These are phyloP conservation scores for Myxozyma monticola DNA, from an alignment of 805 yeast genomes.

Conservation along the genomic window DNA sequence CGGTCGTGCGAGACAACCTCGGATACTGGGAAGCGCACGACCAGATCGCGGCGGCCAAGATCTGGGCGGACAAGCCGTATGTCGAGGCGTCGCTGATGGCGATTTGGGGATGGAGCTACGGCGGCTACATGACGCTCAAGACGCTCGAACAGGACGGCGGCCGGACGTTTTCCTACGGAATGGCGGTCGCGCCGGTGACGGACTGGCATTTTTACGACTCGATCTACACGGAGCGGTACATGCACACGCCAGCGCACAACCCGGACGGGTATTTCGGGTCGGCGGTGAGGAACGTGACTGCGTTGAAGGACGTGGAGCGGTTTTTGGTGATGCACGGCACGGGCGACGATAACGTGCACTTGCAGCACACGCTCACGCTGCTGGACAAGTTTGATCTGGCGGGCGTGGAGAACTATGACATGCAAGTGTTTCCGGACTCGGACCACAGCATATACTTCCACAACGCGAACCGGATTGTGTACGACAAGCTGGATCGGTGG, in stretches of 20 bases:
- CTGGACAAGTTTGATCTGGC: slow-evolving; percentile 70
- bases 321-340: slow-evolving; percentile 93
- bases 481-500: slow-evolving; percentile 72
- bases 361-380: slow-evolving; percentile 80
- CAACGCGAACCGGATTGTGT: slow-evolving; percentile 74
- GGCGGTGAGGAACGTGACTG: slow-evolving; percentile 56
- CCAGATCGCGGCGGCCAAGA: slow-evolving; percentile 80
- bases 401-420: slow-evolving; percentile 85
- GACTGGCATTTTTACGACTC: slow-evolving; percentile 92
- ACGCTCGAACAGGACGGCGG: slow-evolving; percentile 81
- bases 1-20: slow-evolving; percentile 74
- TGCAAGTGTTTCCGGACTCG: slow-evolving; percentile 89
- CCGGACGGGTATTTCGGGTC: slow-evolving; percentile 58
- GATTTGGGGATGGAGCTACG: slow-evolving; percentile 98
- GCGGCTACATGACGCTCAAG: slow-evolving; percentile 90
- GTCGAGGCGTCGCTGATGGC: slow-evolving; percentile 71
- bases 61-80: slow-evolving; percentile 62
- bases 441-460: slow-evolving; percentile 81
- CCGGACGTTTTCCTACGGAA: slow-evolving; percentile 76
- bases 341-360: slow-evolving; percentile 96
- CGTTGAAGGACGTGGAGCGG: slow-evolving; percentile 58
- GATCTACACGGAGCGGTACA: slow-evolving; percentile 90
- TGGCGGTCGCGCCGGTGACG: slow-evolving; percentile 97
- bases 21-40: slow-evolving; percentile 83
- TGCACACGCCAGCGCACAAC: slow-evolving; percentile 79